Conservation (phyloP, 805 yeast genomes). For the Blastobotrys mokoenaii region DNA sequence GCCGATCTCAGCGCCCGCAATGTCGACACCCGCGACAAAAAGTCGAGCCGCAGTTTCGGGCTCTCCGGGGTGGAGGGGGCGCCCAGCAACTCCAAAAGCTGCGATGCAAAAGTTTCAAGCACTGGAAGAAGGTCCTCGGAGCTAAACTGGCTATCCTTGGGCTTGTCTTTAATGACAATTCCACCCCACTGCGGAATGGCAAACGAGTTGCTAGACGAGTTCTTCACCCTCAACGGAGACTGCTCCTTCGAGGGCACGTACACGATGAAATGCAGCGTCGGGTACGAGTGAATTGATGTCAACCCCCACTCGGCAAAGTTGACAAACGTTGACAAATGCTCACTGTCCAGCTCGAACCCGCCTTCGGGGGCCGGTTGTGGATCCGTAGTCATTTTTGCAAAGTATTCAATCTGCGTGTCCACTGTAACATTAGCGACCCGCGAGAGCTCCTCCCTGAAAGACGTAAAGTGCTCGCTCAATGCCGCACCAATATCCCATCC, state of each 20-base stretch:
- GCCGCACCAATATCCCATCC: slow-evolving; percentile 66
- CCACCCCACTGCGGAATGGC: slow-evolving; percentile 92
- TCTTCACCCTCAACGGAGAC: slow-evolving; percentile 42
- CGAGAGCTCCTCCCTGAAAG: slow-evolving; percentile 45
- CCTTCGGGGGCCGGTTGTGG: slow-evolving; percentile 5
- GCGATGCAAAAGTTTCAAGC: slow-evolving; percentile 64
- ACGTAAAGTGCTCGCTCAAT: slow-evolving; percentile 41
- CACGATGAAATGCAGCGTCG: slow-evolving; percentile 62
- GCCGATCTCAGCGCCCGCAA: slow-evolving; percentile 53
- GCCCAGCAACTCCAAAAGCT: slow-evolving; percentile 66
- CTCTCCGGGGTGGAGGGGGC: slow-evolving; percentile 51
- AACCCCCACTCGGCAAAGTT: slow-evolving; percentile 84
- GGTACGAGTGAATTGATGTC: slow-evolving; percentile 46
- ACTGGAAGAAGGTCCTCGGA: slow-evolving; percentile 44
- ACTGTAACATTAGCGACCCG: slow-evolving; percentile 63
- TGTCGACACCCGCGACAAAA: slow-evolving; percentile 51
- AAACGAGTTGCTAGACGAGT: slow-evolving; percentile 46
- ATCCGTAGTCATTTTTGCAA: slow-evolving; percentile 34
- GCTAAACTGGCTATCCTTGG: slow-evolving; percentile 18
- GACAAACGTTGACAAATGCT: slow-evolving; percentile 64
- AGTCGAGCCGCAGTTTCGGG: slow-evolving; percentile 55
- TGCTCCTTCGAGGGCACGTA: slow-evolving; percentile 49
- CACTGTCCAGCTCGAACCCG: slow-evolving; percentile 28
- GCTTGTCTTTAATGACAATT: slow-evolving; percentile 43
- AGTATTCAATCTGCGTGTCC: slow-evolving; percentile 72